A percentile compares a stretch with the other conserved stretches of the same genome.
Evolutionary conservation across 495 filamentous ascomycete genomes (phyloP).

Genomic region (Cladorrhinum samala): DNA sequence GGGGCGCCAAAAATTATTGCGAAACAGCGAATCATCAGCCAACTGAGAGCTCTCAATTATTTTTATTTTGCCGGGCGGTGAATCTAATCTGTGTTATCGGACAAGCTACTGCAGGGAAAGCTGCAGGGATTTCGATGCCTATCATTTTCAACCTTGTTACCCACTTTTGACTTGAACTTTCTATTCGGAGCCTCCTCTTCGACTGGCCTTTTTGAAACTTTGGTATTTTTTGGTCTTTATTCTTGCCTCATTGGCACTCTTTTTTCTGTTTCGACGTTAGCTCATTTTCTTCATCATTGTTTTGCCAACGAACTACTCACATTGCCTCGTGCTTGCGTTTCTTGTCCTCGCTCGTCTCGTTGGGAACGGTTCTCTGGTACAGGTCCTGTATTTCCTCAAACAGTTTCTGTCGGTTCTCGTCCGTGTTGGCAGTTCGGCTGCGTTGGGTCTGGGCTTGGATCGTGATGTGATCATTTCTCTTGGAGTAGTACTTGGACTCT

Average conservation of each 20-base stretch:
- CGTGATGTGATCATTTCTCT: constrained; percentile 49
- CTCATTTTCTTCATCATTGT: not conserved
- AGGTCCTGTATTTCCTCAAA: constrained; percentile 52
- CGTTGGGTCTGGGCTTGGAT: constrained; percentile 41
- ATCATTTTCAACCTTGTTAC: not conserved
- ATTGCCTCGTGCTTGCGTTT: constrained; percentile 34
- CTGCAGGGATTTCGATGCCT: not conserved
- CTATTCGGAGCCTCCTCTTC: constrained; percentile 34
- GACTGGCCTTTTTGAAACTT: constrained; percentile 70
- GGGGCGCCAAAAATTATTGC: too few species aligned
- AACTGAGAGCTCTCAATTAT: constrained; percentile 19
- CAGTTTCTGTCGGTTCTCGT: constrained; percentile 40
- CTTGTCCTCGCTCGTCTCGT: constrained; percentile 31
- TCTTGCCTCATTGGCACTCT: constrained; percentile 62
- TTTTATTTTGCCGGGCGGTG: constrained; percentile 34
- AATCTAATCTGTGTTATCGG: not conserved
- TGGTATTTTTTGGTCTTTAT: constrained; percentile 70
- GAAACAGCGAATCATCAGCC: too few species aligned
- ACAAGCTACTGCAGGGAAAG: not conserved
- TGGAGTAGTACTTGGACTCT: constrained; percentile 63
- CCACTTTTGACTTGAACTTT: not conserved
- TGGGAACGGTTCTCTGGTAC: constrained; percentile 46
- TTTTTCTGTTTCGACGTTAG: constrained; percentile 48
- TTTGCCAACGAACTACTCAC: constrained; percentile 19
- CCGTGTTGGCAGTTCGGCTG: constrained; percentile 40